A percentile compares a stretch with the other conserved stretches of the same genome.
Conservation (phyloP, 148 eudicot genomes). For the Chenopodium formosanum region DNA sequence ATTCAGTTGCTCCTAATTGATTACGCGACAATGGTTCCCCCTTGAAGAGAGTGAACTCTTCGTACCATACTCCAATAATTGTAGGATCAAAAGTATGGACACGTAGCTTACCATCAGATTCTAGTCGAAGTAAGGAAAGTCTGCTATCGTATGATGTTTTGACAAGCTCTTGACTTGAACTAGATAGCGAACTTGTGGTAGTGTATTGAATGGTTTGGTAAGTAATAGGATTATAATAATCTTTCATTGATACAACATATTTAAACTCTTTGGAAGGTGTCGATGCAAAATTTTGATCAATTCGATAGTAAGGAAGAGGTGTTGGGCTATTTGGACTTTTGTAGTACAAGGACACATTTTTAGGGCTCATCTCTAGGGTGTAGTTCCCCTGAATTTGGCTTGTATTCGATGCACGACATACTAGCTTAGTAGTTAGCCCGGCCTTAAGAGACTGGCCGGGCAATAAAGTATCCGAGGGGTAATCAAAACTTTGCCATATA, state of each 20-base stretch:
- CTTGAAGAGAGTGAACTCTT: conserved; percentile 28
- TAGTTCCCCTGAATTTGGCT: conserved; percentile 17
- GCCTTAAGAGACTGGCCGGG: conserved; percentile 21
- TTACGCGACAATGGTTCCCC: background rate
- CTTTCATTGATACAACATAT: background rate
- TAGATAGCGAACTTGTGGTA: background rate
- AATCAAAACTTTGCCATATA: conserved; percentile 33
- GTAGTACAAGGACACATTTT: conserved; percentile 22
- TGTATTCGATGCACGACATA: conserved; percentile 8
- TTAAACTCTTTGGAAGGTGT: background rate
- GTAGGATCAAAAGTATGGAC: background rate
- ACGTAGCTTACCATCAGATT: background rate
- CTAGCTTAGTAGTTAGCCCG: conserved; percentile 2
- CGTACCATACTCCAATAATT: conserved; percentile 28
- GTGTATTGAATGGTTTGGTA: background rate
- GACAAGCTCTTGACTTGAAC: background rate
- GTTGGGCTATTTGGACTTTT: background rate
- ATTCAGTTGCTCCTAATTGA: conserved; percentile 22
- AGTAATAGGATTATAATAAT: no score
- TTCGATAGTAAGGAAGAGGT: conserved; percentile 9
- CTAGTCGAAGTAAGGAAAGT: no score
- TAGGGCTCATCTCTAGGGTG: background rate
- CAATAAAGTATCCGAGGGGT: conserved; percentile 27
- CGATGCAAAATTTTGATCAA: background rate
- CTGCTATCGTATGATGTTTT: no score